phyloP scores from a whole-genome alignment of 768 basidiomycete species.

The Serendipita sp. region DNA sequence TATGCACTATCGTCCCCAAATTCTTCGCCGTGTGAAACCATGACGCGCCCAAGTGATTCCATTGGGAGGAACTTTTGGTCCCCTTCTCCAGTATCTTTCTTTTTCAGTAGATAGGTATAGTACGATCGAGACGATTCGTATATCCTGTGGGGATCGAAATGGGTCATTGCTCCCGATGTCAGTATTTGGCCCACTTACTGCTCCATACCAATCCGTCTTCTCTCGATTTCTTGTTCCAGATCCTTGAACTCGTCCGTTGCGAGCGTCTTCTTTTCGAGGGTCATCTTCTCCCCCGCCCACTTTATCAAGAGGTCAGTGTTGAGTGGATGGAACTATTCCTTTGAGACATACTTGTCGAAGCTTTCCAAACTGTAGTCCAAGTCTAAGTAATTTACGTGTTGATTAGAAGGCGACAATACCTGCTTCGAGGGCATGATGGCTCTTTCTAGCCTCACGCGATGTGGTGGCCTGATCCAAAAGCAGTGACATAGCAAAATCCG shows the following conservation, averaged over 20 bases:
- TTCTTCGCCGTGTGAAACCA: constrained; percentile 74
- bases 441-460: not conserved
- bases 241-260: constrained; percentile 66
- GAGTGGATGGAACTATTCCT: constrained; percentile 15
- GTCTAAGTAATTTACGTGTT: not conserved
- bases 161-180: not conserved
- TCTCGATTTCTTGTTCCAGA: constrained; percentile 70
- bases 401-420: not conserved
- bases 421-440: constrained; percentile 7
- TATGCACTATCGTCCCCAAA: constrained; percentile 61
- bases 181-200: constrained; percentile 31
- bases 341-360: constrained; percentile 43
- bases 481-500: too few relatives aligned
- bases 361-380: constrained; percentile 44
- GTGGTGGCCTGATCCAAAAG: not conserved
- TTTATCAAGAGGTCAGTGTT: constrained; percentile 19
- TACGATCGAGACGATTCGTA: constrained; percentile 57
- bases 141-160: constrained; percentile 30
- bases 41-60: constrained; percentile 68
- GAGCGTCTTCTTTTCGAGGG: constrained; percentile 62
- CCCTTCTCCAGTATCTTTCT: constrained; percentile 45
- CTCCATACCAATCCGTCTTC: constrained; percentile 54
- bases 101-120: constrained; percentile 55
- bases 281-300: constrained; percentile 86
- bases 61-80: constrained; percentile 56